Evolutionary conservation across 2,329 filamentous ascomycete species (phyloP).

Genomic region (Escovopsis sp.): DNA sequence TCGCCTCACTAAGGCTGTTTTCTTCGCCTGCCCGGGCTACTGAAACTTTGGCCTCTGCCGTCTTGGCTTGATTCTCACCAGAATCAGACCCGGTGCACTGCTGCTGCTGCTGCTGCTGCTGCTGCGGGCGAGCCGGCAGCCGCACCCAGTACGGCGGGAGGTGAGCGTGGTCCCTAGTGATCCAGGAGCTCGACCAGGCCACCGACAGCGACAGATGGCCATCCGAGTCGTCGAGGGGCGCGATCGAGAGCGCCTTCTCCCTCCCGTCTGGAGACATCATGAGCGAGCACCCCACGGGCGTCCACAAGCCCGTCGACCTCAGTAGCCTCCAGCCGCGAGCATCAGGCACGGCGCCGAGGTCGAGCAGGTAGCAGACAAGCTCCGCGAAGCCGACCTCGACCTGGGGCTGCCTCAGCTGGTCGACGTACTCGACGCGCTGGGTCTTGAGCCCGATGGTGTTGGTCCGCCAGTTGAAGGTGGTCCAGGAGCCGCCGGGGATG

Average conservation of each 20-base stretch:
- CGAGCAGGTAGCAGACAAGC: conserved; percentile 45
- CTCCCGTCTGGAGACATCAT: conserved; percentile 37
- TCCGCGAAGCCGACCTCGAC: conserved; percentile 42
- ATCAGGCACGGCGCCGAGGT: conserved; percentile 47
- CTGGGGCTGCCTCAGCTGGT: conserved; percentile 38
- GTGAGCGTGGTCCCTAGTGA: conserved; percentile 32
- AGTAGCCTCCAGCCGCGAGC: conserved; percentile 43
- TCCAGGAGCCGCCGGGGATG: conserved; percentile 49
- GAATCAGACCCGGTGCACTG: background rate
- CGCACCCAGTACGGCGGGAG: conserved; percentile 47
- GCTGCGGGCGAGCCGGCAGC: conserved; percentile 20
- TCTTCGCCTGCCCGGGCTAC: too few relatives aligned
- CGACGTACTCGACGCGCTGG: conserved; percentile 48
- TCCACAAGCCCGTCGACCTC: conserved; percentile 44
- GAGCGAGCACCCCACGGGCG: conserved; percentile 41
- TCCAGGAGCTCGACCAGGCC: conserved; percentile 41
- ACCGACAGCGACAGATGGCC: conserved; percentile 43
- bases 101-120: background rate
- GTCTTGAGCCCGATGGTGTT: conserved; percentile 46
- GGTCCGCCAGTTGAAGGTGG: conserved; percentile 51
- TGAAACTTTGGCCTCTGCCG: too few relatives aligned
- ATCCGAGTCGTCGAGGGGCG: conserved; percentile 44
- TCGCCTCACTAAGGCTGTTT: too few relatives aligned
- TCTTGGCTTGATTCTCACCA: background rate
- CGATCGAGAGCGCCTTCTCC: conserved; percentile 36